Percentiles rank a stretch among this genome's conserved stretches.
Evolutionary conservation across 495 filamentous ascomycete species (phyloP).

Genomic region (Trichoderma parareesei): DNA sequence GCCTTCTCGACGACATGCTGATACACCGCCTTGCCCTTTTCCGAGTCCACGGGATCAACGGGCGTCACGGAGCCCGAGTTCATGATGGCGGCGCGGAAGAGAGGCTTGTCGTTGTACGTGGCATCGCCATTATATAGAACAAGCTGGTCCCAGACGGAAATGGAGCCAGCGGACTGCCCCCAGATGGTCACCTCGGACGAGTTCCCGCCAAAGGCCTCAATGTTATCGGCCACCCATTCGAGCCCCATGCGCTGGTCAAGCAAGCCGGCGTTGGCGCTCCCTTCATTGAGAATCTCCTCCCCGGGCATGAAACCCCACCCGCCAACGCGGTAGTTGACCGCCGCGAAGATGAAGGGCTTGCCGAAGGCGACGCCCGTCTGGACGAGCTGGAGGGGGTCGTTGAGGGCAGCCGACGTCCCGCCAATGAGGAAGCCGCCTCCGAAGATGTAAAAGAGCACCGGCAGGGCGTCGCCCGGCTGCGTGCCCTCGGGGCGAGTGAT

Average conservation of each 20-base stretch:
- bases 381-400: background rate
- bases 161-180: conserved; percentile 37
- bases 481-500: conserved; percentile 51
- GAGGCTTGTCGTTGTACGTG: conserved; percentile 42
- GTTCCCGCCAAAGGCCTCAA: conserved; percentile 32
- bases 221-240: conserved; percentile 40
- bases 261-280: conserved; percentile 11
- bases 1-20: conserved; percentile 40
- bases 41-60: conserved; percentile 42
- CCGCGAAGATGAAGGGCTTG: background rate
- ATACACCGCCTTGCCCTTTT: conserved; percentile 44
- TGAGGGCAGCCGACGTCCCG: conserved; percentile 34
- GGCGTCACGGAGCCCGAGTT: conserved; percentile 46
- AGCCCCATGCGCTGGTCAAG: conserved; percentile 27
- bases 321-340: conserved; percentile 9
- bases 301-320: conserved; percentile 9
- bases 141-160: conserved; percentile 50
- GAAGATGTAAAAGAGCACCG: conserved; percentile 61
- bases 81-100: conserved; percentile 53
- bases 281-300: background rate
- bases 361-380: background rate
- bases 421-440: conserved; percentile 60
- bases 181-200: conserved; percentile 36
- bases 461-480: conserved; percentile 35
- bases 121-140: conserved; percentile 46